Evolutionary conservation across 2,329 filamentous ascomycete genomes (phyloP), one percentile per base, ranked within the genome.

Genomic region (Talaromyces marneffei): DNA sequence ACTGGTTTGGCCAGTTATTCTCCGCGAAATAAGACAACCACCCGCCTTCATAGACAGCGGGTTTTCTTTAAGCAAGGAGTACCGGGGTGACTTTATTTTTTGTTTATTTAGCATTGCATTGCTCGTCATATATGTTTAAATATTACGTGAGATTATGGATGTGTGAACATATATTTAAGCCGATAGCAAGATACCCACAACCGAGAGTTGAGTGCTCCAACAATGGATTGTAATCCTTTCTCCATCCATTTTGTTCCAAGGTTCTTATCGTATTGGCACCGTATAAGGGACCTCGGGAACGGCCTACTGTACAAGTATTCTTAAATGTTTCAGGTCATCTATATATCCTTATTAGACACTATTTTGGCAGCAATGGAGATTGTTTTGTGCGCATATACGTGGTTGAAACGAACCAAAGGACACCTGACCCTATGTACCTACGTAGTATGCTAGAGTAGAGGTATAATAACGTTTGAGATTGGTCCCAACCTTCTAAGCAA

Each of bases 1-100:
- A 63, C n/a, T 63, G 61, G 61, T 44, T 60, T 35, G 57, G 57
- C 39, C 61, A 63, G 35, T 33, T 63, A 39, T 63, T 58, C 31
- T 39, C 31, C 31, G 40, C 61, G 2, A 37, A 63, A 60, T 20
- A 57, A 33, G 61, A 57, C 52, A 63, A 60, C 23, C 48, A 46
- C 4, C 57, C 61, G 2, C 44, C 57, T n/a, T n/a, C 42, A 31
- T 44, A 59, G 25, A 37, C 1, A n/a, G 23, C 18, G 23, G 12
- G 23, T 18, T 52, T 39, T 39, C 39, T 16, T 37, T n/a, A 25
- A 31, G 44, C 57, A 59, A 31, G 57, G 35, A 53, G 35, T 48
- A 59, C 39, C 18, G 48, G 46, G 8, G 48, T 59, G 20, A 33
- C 12, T 42, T 52, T 31, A 4, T 12, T 33, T 40, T 39, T 52